Percentiles rank a stretch among this genome's conserved stretches.
Evolutionary conservation across 2,329 filamentous ascomycete genomes (phyloP).

Genomic region (Clonostachys byssicola): DNA sequence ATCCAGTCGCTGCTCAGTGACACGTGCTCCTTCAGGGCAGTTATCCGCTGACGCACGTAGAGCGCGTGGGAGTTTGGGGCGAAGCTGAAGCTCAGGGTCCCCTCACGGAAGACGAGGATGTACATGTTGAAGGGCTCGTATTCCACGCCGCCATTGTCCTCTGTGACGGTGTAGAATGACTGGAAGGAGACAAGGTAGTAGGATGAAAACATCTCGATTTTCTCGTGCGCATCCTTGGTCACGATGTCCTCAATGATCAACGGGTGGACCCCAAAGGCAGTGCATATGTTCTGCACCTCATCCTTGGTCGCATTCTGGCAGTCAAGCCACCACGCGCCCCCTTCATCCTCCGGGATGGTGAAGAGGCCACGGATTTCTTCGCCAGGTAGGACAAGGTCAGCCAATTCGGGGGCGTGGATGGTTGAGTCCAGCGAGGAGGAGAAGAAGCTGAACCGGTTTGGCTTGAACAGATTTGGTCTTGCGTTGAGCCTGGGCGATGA

Average conservation of each 20-base stretch:
- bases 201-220: slow-evolving; percentile 94
- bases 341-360: slow-evolving; percentile 54
- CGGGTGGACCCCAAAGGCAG: slow-evolving; percentile 92
- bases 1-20: slow-evolving; percentile 97
- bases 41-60: slow-evolving; percentile 87
- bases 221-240: slow-evolving; percentile 93
- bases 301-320: slow-evolving; percentile 86
- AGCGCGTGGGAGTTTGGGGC: slow-evolving; percentile 80
- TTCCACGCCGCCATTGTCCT: slow-evolving; percentile 75
- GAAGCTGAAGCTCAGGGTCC: slow-evolving; percentile 92
- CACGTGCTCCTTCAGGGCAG: slow-evolving; percentile 90
- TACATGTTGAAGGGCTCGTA: slow-evolving; percentile 96
- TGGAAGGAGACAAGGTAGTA: slow-evolving; percentile 99
- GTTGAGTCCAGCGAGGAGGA: slow-evolving; percentile 92
- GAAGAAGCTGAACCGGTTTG: slow-evolving; percentile 93
- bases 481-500: slow-evolving; percentile 42
- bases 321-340: slow-evolving; percentile 98
- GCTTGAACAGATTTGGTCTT: slow-evolving; percentile 38
- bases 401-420: slow-evolving; percentile 84
- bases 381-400: slow-evolving; percentile 82
- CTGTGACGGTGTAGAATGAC: slow-evolving; percentile 71
- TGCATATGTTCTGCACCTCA: slow-evolving; percentile 83
- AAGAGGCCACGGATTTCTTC: slow-evolving; percentile 90
- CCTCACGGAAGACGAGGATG: slow-evolving; percentile 93
- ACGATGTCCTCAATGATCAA: slow-evolving; percentile 95